phyloP scores from a whole-genome alignment of 2,329 filamentous ascomycete genomes.

The Verticillium nonalfalfae region DNA sequence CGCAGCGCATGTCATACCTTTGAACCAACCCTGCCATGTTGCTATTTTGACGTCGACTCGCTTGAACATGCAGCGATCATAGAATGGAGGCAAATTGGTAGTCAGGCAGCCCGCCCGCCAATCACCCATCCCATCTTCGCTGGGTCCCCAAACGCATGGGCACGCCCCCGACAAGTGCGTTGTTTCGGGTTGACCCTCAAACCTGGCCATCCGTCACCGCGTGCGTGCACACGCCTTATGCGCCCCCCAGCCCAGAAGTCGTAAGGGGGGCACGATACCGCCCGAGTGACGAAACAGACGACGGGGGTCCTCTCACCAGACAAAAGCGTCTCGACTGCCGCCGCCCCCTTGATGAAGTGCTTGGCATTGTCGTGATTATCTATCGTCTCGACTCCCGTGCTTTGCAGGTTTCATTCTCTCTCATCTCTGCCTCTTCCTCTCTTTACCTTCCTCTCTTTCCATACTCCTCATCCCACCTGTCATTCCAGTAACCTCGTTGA shows the following conservation, averaged over 20 bases:
- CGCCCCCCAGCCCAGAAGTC: background rate
- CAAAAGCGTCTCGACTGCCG: background rate
- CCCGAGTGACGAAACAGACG: background rate
- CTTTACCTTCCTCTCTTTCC: background rate
- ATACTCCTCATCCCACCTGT: background rate
- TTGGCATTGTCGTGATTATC: background rate
- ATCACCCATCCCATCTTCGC: background rate
- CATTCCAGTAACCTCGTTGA: background rate
- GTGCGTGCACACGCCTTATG: background rate
- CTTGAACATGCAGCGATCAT: background rate
- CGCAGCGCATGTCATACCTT: too few relatives aligned
- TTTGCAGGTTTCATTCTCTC: background rate
- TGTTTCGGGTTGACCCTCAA: background rate
- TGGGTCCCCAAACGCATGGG: background rate
- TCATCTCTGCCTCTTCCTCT: background rate
- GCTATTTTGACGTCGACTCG: background rate
- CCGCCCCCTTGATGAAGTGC: background rate
- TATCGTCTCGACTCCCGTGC: background rate
- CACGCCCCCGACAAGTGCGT: background rate
- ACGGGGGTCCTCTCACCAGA: background rate
- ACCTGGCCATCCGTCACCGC: background rate
- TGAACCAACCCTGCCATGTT: background rate
- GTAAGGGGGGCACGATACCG: background rate
- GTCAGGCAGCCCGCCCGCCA: background rate
- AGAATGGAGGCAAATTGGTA: background rate